These are phyloP conservation scores for Pichia eremophila DNA, from an alignment of 805 yeast species.

Conservation along the genomic window DNA sequence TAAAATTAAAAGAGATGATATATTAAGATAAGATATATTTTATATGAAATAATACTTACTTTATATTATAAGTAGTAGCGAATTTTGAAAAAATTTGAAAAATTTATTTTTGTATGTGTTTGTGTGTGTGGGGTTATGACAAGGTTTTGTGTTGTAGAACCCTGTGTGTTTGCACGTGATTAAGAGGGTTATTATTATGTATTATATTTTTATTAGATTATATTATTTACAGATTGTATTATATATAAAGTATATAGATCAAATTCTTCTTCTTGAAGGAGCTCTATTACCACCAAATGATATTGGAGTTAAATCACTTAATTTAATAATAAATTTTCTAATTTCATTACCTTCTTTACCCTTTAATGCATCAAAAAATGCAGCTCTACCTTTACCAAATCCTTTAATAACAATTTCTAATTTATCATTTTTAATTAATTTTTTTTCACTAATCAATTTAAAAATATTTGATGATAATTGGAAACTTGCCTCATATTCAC, in stretches of 20 bases:
- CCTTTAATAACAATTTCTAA: constrained; percentile 73
- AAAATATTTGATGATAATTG: constrained; percentile 73
- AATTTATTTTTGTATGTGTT: too few species aligned
- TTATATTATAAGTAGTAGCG: too few species aligned
- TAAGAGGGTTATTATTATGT: too few species aligned
- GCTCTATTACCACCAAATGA: constrained; percentile 90
- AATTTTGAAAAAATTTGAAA: too few species aligned
- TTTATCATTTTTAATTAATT: constrained; percentile 30
- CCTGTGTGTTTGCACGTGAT: constrained; percentile 11
- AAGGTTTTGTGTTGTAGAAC: constrained; percentile 7
- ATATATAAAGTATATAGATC: too few species aligned
- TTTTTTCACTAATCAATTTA: constrained; percentile 53
- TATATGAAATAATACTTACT: too few species aligned
- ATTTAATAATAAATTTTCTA: constrained; percentile 55
- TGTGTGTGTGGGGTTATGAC: constrained; percentile 6
- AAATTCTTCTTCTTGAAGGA: constrained; percentile 74
- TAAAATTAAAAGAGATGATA: too few species aligned
- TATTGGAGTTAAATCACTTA: constrained; percentile 72
- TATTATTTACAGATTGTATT: not conserved
- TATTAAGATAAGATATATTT: too few species aligned
- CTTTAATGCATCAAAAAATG: constrained; percentile 71
- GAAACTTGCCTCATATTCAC: constrained; percentile 88
- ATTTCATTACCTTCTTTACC: constrained; percentile 81
- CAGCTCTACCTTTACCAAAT: constrained; percentile 84
- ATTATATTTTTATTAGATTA: too few species aligned